phyloP scores from a whole-genome alignment of 129 eudicot species.

The Pittosporum tobira region DNA sequence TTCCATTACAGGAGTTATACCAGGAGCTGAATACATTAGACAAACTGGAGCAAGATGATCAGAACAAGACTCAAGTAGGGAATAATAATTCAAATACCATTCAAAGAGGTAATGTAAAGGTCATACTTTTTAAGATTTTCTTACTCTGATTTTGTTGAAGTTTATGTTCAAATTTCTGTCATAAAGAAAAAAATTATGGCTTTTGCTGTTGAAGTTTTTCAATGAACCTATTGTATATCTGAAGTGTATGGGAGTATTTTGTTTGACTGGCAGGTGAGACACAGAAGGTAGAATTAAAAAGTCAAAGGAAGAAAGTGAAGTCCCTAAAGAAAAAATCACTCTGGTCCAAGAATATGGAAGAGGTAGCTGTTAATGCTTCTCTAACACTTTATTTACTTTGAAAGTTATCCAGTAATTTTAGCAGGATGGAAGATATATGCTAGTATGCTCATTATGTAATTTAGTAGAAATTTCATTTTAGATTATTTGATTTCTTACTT shows the following conservation, averaged over 20 bases:
- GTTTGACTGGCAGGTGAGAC: constrained; percentile 27
- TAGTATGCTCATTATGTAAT: background rate
- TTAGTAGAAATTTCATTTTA: background rate
- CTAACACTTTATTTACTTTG: background rate
- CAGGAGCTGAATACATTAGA: constrained; percentile 57
- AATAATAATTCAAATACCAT: constrained; percentile 25
- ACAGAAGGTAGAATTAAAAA: constrained; percentile 46
- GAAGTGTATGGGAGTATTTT: constrained; percentile 8
- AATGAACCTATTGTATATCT: background rate
- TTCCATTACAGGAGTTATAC: constrained; percentile 61
- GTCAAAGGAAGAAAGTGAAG: constrained; percentile 54
- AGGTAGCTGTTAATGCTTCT: constrained; percentile 35
- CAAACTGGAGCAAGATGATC: constrained; percentile 57
- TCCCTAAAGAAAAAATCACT: constrained; percentile 71
- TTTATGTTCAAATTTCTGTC: too few relatives aligned
- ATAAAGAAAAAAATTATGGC: too few relatives aligned
- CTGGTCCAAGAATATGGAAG: constrained; percentile 88
- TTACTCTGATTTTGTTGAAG: too few relatives aligned
- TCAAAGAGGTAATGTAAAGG: constrained; percentile 57
- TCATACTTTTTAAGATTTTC: too few relatives aligned
- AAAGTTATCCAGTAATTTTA: background rate
- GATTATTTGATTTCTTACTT: background rate
- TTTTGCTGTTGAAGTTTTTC: too few relatives aligned
- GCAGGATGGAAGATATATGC: background rate
- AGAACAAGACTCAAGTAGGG: constrained; percentile 33